These are phyloP conservation scores for Eragrostis tef DNA, from an alignment of 202 grass and related monocot genomes.

Conservation along the genomic window DNA sequence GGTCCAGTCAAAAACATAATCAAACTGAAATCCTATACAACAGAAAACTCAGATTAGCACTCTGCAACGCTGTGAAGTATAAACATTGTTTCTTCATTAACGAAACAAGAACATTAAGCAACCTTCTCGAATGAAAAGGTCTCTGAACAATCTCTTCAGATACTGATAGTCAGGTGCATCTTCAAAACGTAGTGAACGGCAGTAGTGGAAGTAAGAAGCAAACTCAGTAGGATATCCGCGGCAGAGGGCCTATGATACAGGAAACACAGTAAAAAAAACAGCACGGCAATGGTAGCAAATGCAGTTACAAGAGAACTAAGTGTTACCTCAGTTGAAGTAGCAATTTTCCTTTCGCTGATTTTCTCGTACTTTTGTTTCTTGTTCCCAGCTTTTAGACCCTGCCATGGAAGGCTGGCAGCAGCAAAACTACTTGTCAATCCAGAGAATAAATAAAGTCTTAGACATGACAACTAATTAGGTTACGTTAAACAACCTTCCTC, in stretches of 20 bases:
- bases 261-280: slow-evolving; percentile 30
- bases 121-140: slow-evolving; percentile 97
- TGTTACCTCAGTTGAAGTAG: slow-evolving; percentile 87
- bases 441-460: not conserved
- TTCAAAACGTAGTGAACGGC: slow-evolving; percentile 89
- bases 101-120: slow-evolving; percentile 16
- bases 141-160: slow-evolving; percentile 93
- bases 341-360: slow-evolving; percentile 91
- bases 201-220: slow-evolving; percentile 93
- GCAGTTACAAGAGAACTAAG: slow-evolving; percentile 2
- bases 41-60: slow-evolving; percentile 6
- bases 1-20: slow-evolving; percentile 99
- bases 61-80: slow-evolving; percentile 12
- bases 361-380: slow-evolving; percentile 99
- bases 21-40: slow-evolving; percentile 87
- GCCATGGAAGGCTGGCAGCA: slow-evolving; percentile 85
- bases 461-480: not conserved
- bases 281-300: not conserved
- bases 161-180: slow-evolving; percentile 87
- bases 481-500: slow-evolving; percentile 74
- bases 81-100: not conserved
- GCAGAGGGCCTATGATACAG: slow-evolving; percentile 67
- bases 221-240: slow-evolving; percentile 89
- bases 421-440: slow-evolving; percentile 31
- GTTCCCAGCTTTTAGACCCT: slow-evolving; percentile 94